phyloP scores from a whole-genome alignment of 1,284 basidiomycete genomes.

The Clitocybe nebularis region DNA sequence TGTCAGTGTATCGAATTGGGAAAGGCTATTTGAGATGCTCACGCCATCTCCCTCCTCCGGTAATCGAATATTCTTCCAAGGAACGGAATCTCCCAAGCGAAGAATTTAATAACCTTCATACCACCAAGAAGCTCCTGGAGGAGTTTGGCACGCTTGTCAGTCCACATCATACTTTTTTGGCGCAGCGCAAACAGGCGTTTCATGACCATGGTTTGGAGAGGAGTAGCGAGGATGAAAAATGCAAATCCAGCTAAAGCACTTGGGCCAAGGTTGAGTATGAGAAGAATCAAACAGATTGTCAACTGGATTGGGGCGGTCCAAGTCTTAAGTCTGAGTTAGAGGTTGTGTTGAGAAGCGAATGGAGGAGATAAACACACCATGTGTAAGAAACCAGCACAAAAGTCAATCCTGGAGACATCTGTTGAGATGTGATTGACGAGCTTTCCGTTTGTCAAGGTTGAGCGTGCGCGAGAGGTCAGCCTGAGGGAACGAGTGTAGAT shows the following conservation, averaged over 20 bases:
- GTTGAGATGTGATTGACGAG: constrained; percentile 93
- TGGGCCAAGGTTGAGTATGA: constrained; percentile 72
- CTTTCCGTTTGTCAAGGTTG: constrained; percentile 80
- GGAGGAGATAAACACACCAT: constrained; percentile 47
- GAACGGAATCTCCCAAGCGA: constrained; percentile 79
- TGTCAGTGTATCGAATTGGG: neutral
- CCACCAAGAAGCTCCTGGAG: constrained; percentile 82
- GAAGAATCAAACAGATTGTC: constrained; percentile 64
- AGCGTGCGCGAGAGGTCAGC: constrained; percentile 80
- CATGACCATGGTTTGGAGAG: constrained; percentile 71
- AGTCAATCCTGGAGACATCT: constrained; percentile 89
- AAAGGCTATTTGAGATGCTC: constrained; percentile 18
- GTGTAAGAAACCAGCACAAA: constrained; percentile 81
- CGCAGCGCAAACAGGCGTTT: constrained; percentile 71
- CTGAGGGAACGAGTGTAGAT: constrained; percentile 81
- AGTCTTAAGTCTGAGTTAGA: constrained; percentile 24
- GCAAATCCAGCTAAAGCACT: constrained; percentile 82
- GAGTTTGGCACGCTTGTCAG: constrained; percentile 82
- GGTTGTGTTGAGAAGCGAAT: neutral
- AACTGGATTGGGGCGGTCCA: constrained; percentile 78
- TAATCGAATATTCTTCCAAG: constrained; percentile 67
- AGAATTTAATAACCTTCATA: constrained; percentile 89
- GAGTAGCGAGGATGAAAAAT: constrained; percentile 64
- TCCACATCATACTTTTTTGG: constrained; percentile 83
- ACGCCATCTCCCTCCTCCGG: constrained; percentile 72